These are phyloP conservation scores for Alisma plantagoaquatica DNA, from an alignment of 106 monocot species.

Conservation along the genomic window DNA sequence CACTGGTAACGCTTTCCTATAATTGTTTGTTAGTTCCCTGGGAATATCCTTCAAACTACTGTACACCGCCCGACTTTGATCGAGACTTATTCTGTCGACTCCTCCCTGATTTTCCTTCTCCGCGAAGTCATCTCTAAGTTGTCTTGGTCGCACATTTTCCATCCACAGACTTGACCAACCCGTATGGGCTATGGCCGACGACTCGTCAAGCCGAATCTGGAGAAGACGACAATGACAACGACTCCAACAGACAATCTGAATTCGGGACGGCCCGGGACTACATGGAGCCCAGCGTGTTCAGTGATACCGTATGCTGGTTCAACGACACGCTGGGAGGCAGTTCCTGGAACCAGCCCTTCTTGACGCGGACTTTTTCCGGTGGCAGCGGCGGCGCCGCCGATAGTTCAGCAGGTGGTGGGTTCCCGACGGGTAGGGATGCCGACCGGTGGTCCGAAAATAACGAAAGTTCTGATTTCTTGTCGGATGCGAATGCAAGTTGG, in stretches of 20 bases:
- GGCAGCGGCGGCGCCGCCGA: no score
- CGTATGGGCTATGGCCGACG: conserved; percentile 59
- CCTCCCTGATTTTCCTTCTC: no score
- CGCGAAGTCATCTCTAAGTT: no score
- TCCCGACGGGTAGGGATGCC: conserved; percentile 30
- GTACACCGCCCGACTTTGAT: no score
- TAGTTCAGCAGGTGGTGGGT: conserved; percentile 54
- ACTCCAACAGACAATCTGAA: conserved; percentile 48
- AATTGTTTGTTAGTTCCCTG: no score
- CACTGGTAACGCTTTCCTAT: no score
- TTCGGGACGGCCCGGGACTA: conserved; percentile 73
- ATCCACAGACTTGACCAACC: conserved; percentile 59
- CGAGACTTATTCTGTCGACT: no score
- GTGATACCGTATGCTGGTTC: no score
- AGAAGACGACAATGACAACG: conserved; percentile 37
- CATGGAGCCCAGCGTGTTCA: conserved; percentile 37
- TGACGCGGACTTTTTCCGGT: conserved; percentile 5
- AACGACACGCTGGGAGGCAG: no score
- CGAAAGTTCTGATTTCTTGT: background rate
- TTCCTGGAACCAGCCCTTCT: conserved; percentile 20
- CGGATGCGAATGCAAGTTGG: background rate
- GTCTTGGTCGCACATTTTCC: no score
- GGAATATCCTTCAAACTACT: no score
- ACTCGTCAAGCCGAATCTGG: no score
- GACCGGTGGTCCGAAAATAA: conserved; percentile 18